Evolutionary conservation across 2,329 filamentous ascomycete species (phyloP), one percentile per base, ranked within the genome.

Genomic region (Aspergillus oerlinghausenensis): DNA sequence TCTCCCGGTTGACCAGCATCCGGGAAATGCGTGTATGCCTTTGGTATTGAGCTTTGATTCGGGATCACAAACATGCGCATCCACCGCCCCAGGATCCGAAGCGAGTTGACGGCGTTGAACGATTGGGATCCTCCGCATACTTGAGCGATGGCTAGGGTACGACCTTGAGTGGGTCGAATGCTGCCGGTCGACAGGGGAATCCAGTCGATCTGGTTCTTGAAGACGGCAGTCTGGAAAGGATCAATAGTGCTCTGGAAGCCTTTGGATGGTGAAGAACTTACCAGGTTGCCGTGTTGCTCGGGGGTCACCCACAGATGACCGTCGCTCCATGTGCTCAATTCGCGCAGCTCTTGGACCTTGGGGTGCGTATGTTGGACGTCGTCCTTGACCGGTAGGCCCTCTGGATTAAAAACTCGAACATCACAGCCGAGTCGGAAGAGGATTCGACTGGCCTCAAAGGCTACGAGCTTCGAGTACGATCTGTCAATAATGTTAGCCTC

Each of bases 201-300:
- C 86, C 86, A 88, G 68, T 88, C 86, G 50, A 88, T 88, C 61
- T 88, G 85, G 61, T 86, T 86, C 61, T 88, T 88, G 77, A 88
- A 88, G 0, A 88, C 82, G 3, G 80, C 84, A 0, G 85, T 87
- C 77, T 82, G 21, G 10, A 38, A 28, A 1, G 26, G 1, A 52
- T 51, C 45, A 32, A 45, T 50, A 19, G 28, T 19, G 40, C 19
- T 19, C 40, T 19, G n/a, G 10, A 11, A 17, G 26, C 51, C 55
- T 48, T 3, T 3, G 9, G 5, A 5, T n/a, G 14, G 19, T 8
- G 19, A n/a, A 50, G 48, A 10, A 63, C 76, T 63, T 55, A 83
- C 82, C 43, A 88, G 62, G 60, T 84, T 87, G 0, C 86, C 86
- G 60, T 88, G 85, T 70, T 88, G 85, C 65, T 88, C 86, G 0